Base-by-base conservation (phyloP, 495 filamentous ascomycete species). In the Penicillium herquei region DNA sequence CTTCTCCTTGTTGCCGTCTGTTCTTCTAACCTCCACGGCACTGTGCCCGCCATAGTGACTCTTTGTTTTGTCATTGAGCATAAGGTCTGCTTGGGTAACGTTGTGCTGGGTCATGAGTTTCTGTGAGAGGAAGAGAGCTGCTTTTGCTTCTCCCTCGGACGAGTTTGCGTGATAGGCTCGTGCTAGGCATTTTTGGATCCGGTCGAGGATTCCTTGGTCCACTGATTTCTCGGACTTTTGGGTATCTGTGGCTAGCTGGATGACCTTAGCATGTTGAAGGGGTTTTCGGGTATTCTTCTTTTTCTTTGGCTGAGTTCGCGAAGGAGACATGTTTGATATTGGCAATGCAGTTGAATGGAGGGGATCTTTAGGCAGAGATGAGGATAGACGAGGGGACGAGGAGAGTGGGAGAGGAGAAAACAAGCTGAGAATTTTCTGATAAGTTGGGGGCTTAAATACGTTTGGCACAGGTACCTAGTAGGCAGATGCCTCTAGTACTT, bases 151-250 rank as follows among this genome's bases (percentile, higher is more conserved):
- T 17, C n/a, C n/a, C 14, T 59, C 44, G 8, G 51, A 32, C 13
- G 32, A 14, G 11, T 52, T 51, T 10, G 49, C 45, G 41, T 73
- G 66, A 17, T 63, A 55, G 30, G 64, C 64, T 18, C 61, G 60
- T 10, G 41, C 52, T 17, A 69, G 59, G 43, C 66, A 69, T 58
- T 73, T 73, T 56, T 64, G 59, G 54, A 71, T 69, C 18, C 63
- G 56, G 6, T 65, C 57, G 9, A 73, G 50, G 18, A 69, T 56
- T 12, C 13, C 49, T 44, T 54, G 45, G 39, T 61, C 51, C 31
- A 56, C 51, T 13, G 17, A 30, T 26, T 14, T 39, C 2, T 11
- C 1, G 11, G 30, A 17, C 7, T 37, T 58, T 35, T 55, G 18
- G 30, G 18, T 31, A 6, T 26, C 42, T 31, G 33, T 32, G 21